Evolutionary conservation across 768 basidiomycete species (phyloP).

Genomic region (Gloeostereum incarnatum): DNA sequence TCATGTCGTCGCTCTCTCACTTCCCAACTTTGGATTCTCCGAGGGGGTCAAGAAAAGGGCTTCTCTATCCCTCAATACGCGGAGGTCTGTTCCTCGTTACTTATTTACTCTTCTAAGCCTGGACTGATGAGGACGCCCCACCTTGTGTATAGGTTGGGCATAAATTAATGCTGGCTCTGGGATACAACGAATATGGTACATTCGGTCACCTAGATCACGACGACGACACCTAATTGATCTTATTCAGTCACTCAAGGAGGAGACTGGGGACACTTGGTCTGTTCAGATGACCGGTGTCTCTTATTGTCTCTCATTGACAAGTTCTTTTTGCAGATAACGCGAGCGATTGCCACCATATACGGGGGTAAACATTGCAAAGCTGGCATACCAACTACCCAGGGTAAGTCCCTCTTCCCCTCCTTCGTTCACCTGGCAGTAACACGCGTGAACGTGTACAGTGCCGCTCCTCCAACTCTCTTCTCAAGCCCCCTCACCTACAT

Average conservation of each 20-base stretch:
- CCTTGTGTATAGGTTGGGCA: conserved; percentile 10
- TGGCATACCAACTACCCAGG: conserved; percentile 21
- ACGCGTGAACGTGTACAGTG: too few relatives aligned
- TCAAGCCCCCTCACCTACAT: conserved; percentile 6
- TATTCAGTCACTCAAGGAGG: conserved; percentile 27
- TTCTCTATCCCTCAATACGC: conserved; percentile 27
- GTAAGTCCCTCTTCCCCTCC: conserved; percentile 11
- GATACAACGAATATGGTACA: conserved; percentile 23
- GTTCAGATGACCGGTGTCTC: conserved; percentile 2
- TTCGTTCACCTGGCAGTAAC: too few relatives aligned
- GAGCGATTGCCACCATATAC: conserved; percentile 13
- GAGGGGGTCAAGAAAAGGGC: conserved; percentile 29
- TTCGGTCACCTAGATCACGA: background rate
- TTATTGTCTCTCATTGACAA: background rate
- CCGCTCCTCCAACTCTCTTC: conserved; percentile 9
- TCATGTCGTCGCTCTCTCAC: conserved; percentile 35
- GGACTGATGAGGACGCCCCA: too few relatives aligned
- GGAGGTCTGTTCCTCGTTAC: conserved; percentile 13
- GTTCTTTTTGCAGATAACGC: conserved; percentile 14
- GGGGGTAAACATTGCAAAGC: conserved; percentile 20
- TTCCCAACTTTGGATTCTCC: conserved; percentile 39
- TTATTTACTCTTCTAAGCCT: too few relatives aligned
- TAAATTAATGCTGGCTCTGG: conserved; percentile 24
- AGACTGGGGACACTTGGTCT: conserved; percentile 28
- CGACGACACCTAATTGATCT: background rate